These are phyloP conservation scores for Malassezia equina DNA, from an alignment of 1,284 basidiomycete genomes.

Conservation along the genomic window DNA sequence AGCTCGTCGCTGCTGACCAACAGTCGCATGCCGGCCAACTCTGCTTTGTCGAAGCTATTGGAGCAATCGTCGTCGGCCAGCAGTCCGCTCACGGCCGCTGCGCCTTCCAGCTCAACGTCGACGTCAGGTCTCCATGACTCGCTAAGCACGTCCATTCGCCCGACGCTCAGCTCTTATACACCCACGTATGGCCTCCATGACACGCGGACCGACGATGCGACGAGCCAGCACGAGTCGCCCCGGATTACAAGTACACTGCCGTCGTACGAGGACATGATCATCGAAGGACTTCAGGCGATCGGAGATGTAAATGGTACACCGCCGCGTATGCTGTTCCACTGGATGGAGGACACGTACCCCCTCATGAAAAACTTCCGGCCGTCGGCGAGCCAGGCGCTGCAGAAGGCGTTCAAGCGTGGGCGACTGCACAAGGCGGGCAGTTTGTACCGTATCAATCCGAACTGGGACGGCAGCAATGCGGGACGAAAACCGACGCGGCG, in stretches of 20 bases:
- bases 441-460: conserved; percentile 39
- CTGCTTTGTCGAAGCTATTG: conserved; percentile 10
- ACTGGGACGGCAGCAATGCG: conserved; percentile 32
- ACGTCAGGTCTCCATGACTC: not conserved
- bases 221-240: not conserved
- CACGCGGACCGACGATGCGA: not conserved
- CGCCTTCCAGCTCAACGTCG: not conserved
- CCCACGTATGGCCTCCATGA: conserved; percentile 4
- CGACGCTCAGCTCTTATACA: not conserved
- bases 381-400: conserved; percentile 42
- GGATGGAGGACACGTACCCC: conserved; percentile 41
- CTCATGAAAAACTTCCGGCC: conserved; percentile 44
- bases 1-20: not conserved
- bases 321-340: conserved; percentile 34
- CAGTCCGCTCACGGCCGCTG: not conserved
- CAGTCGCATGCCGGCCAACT: conserved; percentile 9
- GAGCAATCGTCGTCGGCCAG: conserved; percentile 2
- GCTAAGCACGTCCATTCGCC: not conserved
- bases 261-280: conserved; percentile 42
- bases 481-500: conserved; percentile 31
- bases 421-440: conserved; percentile 39
- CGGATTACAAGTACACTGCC: conserved; percentile 29
- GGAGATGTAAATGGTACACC: conserved; percentile 26
- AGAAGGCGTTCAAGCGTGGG: conserved; percentile 44
- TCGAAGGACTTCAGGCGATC: conserved; percentile 32